Percentiles rank a stretch among this genome's conserved stretches.
Conservation (phyloP, 2,329 filamentous ascomycete species). For the Aspergillus sp. region DNA sequence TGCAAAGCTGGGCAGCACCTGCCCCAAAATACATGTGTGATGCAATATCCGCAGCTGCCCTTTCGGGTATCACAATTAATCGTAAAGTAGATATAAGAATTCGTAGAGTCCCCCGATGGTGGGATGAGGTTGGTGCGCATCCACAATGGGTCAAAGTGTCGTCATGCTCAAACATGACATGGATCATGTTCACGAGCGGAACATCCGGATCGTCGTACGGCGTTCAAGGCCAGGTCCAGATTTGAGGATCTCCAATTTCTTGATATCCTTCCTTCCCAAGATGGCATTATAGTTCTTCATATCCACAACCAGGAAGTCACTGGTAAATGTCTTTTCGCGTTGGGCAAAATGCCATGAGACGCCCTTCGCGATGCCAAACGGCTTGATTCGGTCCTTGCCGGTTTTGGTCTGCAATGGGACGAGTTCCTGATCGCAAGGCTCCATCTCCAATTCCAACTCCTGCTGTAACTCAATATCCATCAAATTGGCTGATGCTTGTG, state of each 20-base stretch:
- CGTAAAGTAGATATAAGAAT: too few relatives aligned
- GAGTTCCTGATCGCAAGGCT: neutral
- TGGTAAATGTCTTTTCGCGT: neutral
- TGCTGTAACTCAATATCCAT: neutral
- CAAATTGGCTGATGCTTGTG: neutral
- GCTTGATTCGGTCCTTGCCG: neutral
- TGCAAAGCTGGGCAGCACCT: neutral
- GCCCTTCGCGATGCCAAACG: neutral
- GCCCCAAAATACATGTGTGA: neutral
- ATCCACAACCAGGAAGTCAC: conserved; percentile 1
- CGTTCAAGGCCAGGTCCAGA: neutral
- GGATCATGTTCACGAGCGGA: neutral
- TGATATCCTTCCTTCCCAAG: neutral
- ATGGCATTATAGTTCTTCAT: neutral
- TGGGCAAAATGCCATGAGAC: neutral
- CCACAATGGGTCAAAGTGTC: too few relatives aligned
- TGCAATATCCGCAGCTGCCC: neutral
- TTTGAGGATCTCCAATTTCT: neutral
- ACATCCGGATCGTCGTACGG: neutral
- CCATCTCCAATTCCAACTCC: neutral
- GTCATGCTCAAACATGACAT: neutral
- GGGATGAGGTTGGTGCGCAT: too few relatives aligned
- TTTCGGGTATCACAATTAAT: neutral
- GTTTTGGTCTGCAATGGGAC: neutral
- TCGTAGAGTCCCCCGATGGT: too few relatives aligned